phyloP scores from a whole-genome alignment of 2,329 filamentous ascomycete genomes.

The Herpotrichia juniperi region DNA sequence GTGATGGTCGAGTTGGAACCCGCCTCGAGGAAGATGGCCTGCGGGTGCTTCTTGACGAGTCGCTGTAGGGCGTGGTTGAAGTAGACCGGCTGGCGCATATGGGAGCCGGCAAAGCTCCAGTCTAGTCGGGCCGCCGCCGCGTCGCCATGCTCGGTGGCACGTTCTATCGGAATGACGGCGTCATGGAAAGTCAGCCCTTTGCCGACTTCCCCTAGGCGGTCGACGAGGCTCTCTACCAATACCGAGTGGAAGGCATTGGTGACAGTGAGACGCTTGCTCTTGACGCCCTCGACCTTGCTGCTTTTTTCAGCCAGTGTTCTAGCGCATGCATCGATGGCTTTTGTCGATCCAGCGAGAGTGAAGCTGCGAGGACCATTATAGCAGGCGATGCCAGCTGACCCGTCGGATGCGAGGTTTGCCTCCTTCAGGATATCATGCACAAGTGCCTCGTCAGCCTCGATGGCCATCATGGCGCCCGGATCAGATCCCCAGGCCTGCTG shows the following conservation, averaged over 20 bases:
- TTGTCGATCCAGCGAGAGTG: constrained; percentile 44
- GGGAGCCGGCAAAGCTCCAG: constrained; percentile 24
- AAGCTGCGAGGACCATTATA: constrained; percentile 45
- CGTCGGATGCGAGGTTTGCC: constrained; percentile 16
- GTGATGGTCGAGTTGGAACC: constrained; percentile 28
- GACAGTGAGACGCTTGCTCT: constrained; percentile 24
- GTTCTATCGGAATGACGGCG: constrained; percentile 38
- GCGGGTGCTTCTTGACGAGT: constrained; percentile 34
- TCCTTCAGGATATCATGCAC: constrained; percentile 2
- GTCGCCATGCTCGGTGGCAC: not conserved
- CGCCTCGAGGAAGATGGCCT: constrained; percentile 28
- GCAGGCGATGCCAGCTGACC: constrained; percentile 53
- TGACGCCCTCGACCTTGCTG: too few relatives aligned
- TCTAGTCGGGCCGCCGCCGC: not conserved
- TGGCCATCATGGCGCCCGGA: constrained; percentile 28
- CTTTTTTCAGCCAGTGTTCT: constrained; percentile 14
- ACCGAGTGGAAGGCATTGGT: constrained; percentile 29
- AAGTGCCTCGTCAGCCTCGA: constrained; percentile 7
- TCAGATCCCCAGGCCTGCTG: constrained; percentile 22
- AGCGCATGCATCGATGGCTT: constrained; percentile 25
- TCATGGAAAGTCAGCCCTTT: constrained; percentile 39
- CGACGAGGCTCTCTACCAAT: constrained; percentile 32
- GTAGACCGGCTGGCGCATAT: constrained; percentile 54
- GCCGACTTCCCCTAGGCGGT: constrained; percentile 19
- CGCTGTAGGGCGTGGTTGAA: constrained; percentile 52